Base-by-base conservation (phyloP, 2,329 filamentous ascomycete genomes). In the Dactylellina drechsleri region DNA sequence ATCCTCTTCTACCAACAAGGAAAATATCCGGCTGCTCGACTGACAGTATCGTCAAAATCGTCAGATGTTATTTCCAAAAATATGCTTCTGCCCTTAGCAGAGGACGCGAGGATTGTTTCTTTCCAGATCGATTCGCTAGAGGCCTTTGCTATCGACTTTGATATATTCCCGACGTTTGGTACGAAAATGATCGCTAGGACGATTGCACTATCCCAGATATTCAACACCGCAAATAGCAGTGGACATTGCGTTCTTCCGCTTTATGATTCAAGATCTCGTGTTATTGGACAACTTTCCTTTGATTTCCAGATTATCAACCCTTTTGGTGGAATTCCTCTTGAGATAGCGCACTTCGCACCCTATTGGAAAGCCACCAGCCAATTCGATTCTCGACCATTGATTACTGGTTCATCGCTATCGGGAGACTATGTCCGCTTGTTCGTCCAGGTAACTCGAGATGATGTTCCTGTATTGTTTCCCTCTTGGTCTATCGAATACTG, bases 361-460 rank as follows among this genome's bases (percentile, higher is more conserved):
- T 99, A 99, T 82, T 99, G 95, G 95, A 99, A 98, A 82, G 94
- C 94, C 0, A 99, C 95, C 0, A 97, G 93, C 80, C 93, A 97
- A 79, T 87, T 95, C 56, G 92, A 97, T 81, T 89, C 92, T 59
- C 91, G 93, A 54, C 90, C 91, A 23, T 88, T 98, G 23, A 92
- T 99, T 16, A 98, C 94, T 0, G 95, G 94, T 0, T 98, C 94
- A 8, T 98, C 94, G 83, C 83, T 99, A 66, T 96, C 92, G 1
- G 95, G 95, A n/a, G 92, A 98, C 80, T 98, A 98, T 81, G 89
- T 97, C 23, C 89, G 93, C 66, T 84, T 99, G 6, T 96, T 93
- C 80, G 91, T 98, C 23, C 95, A 99, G 80, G 87, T 97, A 78
- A 98, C 94, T 0, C 90, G 89, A 74, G 95, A 99, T 81, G 90